phyloP scores from a whole-genome alignment of 805 yeast species.

The Zygosaccharomyces rouxii region DNA sequence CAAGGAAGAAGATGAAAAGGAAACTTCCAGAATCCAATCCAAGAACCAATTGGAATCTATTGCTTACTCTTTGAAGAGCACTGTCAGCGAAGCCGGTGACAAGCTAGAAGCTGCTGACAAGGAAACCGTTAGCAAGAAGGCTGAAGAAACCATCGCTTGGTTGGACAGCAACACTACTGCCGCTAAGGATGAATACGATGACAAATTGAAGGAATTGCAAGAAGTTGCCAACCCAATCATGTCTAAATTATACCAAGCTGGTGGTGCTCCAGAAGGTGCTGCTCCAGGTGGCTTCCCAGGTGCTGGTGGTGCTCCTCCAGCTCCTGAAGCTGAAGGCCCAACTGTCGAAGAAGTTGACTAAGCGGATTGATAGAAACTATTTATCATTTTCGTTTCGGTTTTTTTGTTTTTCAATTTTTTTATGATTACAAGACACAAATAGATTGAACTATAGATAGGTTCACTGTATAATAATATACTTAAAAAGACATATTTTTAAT shows the following conservation, averaged over 20 bases:
- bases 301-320: slow-evolving; percentile 61
- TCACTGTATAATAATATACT: not conserved
- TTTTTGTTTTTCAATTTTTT: slow-evolving; percentile 1
- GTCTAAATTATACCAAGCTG: slow-evolving; percentile 90
- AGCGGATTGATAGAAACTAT: slow-evolving; percentile 21
- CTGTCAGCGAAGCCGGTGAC: slow-evolving; percentile 73
- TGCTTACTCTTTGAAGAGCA: slow-evolving; percentile 88
- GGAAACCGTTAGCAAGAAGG: slow-evolving; percentile 73
- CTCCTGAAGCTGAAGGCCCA: slow-evolving; percentile 61
- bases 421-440: not conserved
- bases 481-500: not conserved
- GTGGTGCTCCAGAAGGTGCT: slow-evolving; percentile 75
- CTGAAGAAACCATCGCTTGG: slow-evolving; percentile 84
- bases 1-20: slow-evolving; percentile 95
- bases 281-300: slow-evolving; percentile 59
- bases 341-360: slow-evolving; percentile 82
- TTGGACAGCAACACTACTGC: slow-evolving; percentile 91
- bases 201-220: slow-evolving; percentile 95
- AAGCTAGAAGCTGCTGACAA: slow-evolving; percentile 69
- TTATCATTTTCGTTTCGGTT: not conserved
- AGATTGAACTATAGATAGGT: not conserved
- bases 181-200: slow-evolving; percentile 85
- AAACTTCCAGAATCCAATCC: slow-evolving; percentile 86
- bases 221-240: slow-evolving; percentile 94
- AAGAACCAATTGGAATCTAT: slow-evolving; percentile 96